Percentiles rank a stretch among this genome's conserved stretches.
These are phyloP conservation scores for Erodium maritimum DNA, from an alignment of 345 rosid species.

Conservation along the genomic window DNA sequence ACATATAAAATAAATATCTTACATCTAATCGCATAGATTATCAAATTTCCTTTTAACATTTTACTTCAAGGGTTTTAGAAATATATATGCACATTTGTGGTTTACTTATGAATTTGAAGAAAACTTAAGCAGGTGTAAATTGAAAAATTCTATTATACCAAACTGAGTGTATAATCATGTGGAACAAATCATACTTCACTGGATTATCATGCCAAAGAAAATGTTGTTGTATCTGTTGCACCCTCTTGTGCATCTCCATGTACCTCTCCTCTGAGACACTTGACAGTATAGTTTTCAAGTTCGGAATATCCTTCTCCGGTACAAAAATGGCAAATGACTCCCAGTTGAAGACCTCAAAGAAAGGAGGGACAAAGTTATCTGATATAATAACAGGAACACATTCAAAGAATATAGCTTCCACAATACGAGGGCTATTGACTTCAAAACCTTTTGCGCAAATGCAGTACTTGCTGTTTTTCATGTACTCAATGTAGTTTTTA, in stretches of 20 bases:
- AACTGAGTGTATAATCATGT: slow-evolving; percentile 73
- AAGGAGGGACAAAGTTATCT: slow-evolving; percentile 80
- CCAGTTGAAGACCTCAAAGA: slow-evolving; percentile 75
- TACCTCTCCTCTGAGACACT: slow-evolving; percentile 56
- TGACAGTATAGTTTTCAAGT: slow-evolving; percentile 50
- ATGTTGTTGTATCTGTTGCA: slow-evolving; percentile 61
- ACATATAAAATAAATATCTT: too few relatives aligned
- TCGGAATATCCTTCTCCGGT: slow-evolving; percentile 56
- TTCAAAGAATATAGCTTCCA: slow-evolving; percentile 61
- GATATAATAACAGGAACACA: slow-evolving; percentile 84
- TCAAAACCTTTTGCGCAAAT: slow-evolving; percentile 78
- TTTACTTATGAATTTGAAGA: too few relatives aligned
- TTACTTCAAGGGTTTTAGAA: too few relatives aligned
- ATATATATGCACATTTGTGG: too few relatives aligned
- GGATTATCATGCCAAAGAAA: slow-evolving; percentile 81
- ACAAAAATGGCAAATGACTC: slow-evolving; percentile 66
- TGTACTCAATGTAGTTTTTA: slow-evolving; percentile 48
- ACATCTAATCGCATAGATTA: too few relatives aligned
- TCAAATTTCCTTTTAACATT: too few relatives aligned
- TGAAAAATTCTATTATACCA: slow-evolving; percentile 64
- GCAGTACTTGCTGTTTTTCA: slow-evolving; percentile 87
- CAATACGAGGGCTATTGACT: slow-evolving; percentile 76
- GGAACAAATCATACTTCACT: slow-evolving; percentile 57
- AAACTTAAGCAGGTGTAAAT: slow-evolving; percentile 12
- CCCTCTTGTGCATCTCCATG: slow-evolving; percentile 47